Evolutionary conservation across 371 early-diverging fungal species (phyloP), one percentile per base, ranked within the genome.

Genomic region (Mortierella sp.): DNA sequence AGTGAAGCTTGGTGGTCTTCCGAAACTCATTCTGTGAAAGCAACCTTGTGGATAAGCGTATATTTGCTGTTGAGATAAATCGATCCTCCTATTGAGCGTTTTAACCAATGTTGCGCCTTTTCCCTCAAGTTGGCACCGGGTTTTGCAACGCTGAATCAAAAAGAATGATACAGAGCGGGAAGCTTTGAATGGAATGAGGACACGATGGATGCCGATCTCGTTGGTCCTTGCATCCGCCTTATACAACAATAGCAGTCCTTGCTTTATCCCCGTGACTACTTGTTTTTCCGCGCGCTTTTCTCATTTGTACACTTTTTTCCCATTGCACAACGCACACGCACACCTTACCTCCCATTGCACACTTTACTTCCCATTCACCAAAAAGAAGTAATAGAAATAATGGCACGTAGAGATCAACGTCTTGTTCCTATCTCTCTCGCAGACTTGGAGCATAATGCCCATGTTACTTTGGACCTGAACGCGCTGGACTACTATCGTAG

Each of bases 1-100:
- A n/a, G 89, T 87, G 72, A 89, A 85, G 68, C 87, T 88, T 12
- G 90, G 88, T 18, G 93, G 86, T 68, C 90, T 85, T 58, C 93
- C 93, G 75, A 90, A 91, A 83, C 88, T 85, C 93, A 93, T 92
- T 16, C 51, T 65, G 45, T 49, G 14, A 8, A 37, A 16, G 16
- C 20, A 55, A 10, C 24, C 28, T 22, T 18, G 30, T 57, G 54
- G 62, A 20, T 9, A 6, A 47, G 11, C 62, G 43, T 52, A 11
- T 51, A 51, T n/a, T 51, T 51, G 18, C 11, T 45, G 47, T 6
- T 14, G 47, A 18, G 6, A 45, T 51, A 51, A 18, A 40, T 51
- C n/a, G 3, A 22, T 51, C 18, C n/a, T 20, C 51, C 51, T 18
- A 20, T 49, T 49, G 49, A 49, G 16, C 14, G 16, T 49, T 20